Percentiles rank a stretch among this genome's conserved stretches.
These are phyloP conservation scores for Rhodotorula glutinis DNA, from an alignment of 1,284 basidiomycete species.

Conservation along the genomic window DNA sequence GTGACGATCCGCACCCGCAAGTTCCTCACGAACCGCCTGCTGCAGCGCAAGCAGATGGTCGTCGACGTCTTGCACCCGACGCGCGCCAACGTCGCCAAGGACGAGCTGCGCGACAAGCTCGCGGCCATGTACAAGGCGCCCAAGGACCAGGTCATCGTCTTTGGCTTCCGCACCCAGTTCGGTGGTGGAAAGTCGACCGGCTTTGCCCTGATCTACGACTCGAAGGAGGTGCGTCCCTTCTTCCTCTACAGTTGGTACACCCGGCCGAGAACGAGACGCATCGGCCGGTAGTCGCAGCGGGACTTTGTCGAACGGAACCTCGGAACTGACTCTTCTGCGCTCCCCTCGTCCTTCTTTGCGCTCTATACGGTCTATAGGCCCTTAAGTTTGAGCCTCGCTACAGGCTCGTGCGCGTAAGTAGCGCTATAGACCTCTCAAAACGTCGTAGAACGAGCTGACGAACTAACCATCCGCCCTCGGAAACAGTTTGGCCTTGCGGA, in stretches of 20 bases:
- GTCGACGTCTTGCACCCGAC: slow-evolving; percentile 65
- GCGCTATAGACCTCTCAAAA: no score
- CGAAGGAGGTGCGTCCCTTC: slow-evolving; percentile 57
- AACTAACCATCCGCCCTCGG: neutral
- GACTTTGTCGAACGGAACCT: neutral
- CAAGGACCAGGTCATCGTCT: slow-evolving; percentile 60
- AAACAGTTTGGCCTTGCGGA: slow-evolving; percentile 69
- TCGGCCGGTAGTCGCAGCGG: neutral
- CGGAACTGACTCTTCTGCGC: neutral
- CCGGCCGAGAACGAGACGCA: neutral
- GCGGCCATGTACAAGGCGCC: slow-evolving; percentile 65
- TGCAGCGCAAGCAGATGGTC: slow-evolving; percentile 67
- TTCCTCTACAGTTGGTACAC: no score
- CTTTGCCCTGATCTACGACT: slow-evolving; percentile 97
- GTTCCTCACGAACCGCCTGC: slow-evolving; percentile 98
- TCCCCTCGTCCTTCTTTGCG: no score
- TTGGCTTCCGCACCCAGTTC: slow-evolving; percentile 77
- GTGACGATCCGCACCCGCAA: slow-evolving; percentile 98
- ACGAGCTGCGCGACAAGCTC: slow-evolving; percentile 90
- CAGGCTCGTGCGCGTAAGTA: slow-evolving; percentile 85
- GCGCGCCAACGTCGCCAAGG: slow-evolving; percentile 89
- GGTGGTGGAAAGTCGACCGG: slow-evolving; percentile 98
- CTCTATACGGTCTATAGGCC: neutral
- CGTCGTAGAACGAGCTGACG: no score
- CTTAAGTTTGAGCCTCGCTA: slow-evolving; percentile 90